Evolutionary conservation across 768 basidiomycete species (phyloP).

Genomic region (Lactarius deliciosus): DNA sequence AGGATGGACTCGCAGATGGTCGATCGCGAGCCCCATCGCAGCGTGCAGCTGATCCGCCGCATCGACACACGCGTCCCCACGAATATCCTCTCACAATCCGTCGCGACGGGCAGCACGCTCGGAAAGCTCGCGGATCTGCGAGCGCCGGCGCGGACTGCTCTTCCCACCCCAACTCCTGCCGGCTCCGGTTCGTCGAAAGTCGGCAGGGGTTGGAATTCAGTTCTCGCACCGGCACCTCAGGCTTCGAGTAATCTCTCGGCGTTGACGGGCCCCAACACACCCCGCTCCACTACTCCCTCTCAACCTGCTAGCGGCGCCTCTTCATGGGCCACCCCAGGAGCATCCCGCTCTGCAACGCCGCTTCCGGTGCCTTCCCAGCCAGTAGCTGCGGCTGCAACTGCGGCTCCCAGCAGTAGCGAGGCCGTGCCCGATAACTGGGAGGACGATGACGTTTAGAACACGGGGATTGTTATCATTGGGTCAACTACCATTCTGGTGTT

Average conservation of each 20-base stretch:
- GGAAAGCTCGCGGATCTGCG: constrained; percentile 65
- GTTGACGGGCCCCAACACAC: not conserved
- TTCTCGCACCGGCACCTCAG: constrained; percentile 32
- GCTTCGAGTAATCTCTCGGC: not conserved
- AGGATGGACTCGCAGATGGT: constrained; percentile 83
- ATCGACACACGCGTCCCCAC: constrained; percentile 78
- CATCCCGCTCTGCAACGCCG: constrained; percentile 20
- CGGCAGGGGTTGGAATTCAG: constrained; percentile 38
- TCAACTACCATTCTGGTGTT: not conserved
- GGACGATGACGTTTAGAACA: constrained; percentile 47
- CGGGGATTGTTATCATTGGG: not conserved
- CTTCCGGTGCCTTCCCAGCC: constrained; percentile 11
- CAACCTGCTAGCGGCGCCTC: not conserved
- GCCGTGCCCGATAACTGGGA: constrained; percentile 58
- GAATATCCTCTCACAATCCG: constrained; percentile 55
- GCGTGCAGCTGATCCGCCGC: constrained; percentile 79
- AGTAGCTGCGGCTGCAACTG: not conserved
- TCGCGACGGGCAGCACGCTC: constrained; percentile 41
- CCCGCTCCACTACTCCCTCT: constrained; percentile 25
- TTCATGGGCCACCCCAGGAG: not conserved
- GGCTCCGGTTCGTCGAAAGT: constrained; percentile 16
- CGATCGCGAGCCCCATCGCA: constrained; percentile 87
- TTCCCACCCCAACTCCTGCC: constrained; percentile 16
- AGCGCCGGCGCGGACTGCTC: constrained; percentile 33
- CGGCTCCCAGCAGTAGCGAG: constrained; percentile 15